Evolutionary conservation across 2,329 filamentous ascomycete species (phyloP).

Genomic region (Pseudogymnoascus sp.): DNA sequence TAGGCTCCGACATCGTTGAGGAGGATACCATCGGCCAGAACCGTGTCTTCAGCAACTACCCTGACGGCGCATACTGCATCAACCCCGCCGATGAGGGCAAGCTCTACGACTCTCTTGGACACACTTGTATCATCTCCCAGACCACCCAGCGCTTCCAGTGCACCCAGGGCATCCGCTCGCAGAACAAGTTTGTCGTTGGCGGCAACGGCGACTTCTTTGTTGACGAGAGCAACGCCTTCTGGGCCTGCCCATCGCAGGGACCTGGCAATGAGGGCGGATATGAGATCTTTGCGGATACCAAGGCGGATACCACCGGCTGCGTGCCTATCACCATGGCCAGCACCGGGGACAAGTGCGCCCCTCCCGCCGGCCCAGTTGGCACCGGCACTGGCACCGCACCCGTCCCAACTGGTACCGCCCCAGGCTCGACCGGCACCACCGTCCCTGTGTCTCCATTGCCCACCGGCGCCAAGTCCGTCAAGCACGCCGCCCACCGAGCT

Average conservation of each 20-base stretch:
- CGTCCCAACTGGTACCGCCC: not conserved
- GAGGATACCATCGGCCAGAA: conserved; percentile 21
- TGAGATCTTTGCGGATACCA: conserved; percentile 19
- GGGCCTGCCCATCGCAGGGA: conserved; percentile 22
- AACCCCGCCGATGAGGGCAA: conserved; percentile 10
- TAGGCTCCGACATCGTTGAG: conserved; percentile 15
- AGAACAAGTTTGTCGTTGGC: conserved; percentile 17
- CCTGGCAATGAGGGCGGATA: conserved; percentile 22
- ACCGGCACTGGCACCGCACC: not conserved
- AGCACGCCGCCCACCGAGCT: not conserved
- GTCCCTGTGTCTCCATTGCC: conserved; percentile 4
- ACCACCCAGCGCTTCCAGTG: conserved; percentile 21
- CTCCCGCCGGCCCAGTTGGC: not conserved
- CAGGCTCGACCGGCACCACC: not conserved
- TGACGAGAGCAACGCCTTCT: conserved; percentile 16
- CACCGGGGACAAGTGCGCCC: not conserved
- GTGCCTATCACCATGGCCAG: conserved; percentile 17
- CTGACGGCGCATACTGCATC: conserved; percentile 19
- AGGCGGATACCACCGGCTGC: conserved; percentile 20
- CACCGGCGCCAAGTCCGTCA: not conserved
- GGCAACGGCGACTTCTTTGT: conserved; percentile 17
- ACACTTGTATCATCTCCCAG: conserved; percentile 21
- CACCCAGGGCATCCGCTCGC: conserved; percentile 11
- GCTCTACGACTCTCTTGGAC: conserved; percentile 17
- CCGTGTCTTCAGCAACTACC: conserved; percentile 20